A percentile compares a stretch with the other conserved stretches of the same genome.
These are phyloP conservation scores for Aspergillus cavernicola DNA, from an alignment of 495 filamentous ascomycete species.

Conservation along the genomic window DNA sequence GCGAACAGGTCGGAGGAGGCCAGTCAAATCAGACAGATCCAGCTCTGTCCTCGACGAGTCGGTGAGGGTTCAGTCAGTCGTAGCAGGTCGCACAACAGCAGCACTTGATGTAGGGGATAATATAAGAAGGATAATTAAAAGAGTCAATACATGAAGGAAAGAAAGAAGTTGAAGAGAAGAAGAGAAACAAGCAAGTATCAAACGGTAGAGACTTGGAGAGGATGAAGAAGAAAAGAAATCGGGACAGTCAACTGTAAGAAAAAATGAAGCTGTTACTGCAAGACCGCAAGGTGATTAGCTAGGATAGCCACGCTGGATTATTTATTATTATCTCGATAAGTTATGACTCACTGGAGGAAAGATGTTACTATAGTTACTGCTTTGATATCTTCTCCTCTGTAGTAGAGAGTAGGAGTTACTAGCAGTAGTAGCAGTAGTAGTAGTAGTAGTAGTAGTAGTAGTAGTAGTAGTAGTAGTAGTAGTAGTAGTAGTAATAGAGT, in stretches of 20 bases:
- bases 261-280: slow-evolving; percentile 12
- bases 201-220: background rate
- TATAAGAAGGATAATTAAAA: background rate
- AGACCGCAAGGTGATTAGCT: background rate
- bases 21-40: slow-evolving; percentile 8
- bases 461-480: background rate
- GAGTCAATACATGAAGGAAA: background rate
- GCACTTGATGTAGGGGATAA: background rate
- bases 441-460: background rate
- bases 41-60: slow-evolving; percentile 22
- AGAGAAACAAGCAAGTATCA: background rate
- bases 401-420: background rate
- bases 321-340: background rate
- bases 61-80: slow-evolving; percentile 21
- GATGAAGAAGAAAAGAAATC: slow-evolving; percentile 11
- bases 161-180: slow-evolving; percentile 3
- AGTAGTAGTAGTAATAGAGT: background rate
- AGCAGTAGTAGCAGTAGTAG: background rate
- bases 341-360: slow-evolving; percentile 7
- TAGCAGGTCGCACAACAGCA: slow-evolving; percentile 13
- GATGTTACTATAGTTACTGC: background rate
- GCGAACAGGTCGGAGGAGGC: background rate
- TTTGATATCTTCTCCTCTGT: background rate
- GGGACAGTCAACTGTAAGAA: slow-evolving; percentile 1
- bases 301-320: slow-evolving; percentile 6